Evolutionary conservation across 768 basidiomycete genomes (phyloP).

Genomic region (Rhizopogon vinicolor): DNA sequence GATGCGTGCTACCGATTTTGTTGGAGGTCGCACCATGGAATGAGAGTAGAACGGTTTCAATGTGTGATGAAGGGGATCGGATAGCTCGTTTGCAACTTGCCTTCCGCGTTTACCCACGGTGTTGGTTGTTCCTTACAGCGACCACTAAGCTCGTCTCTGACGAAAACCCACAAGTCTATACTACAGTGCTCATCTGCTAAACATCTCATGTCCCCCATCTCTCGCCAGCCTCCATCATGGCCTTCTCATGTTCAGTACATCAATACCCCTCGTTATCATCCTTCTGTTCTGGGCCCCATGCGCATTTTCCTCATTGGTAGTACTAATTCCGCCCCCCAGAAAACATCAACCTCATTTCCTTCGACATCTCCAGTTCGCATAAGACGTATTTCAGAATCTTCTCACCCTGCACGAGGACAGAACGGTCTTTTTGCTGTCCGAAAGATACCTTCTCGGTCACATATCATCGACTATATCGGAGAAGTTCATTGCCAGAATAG

Average conservation of each 20-base stretch:
- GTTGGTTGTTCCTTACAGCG: neutral
- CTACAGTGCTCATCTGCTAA: neutral
- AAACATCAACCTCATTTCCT: slow-evolving; percentile 4
- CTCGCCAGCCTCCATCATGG: slow-evolving; percentile 38
- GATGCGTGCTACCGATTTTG: slow-evolving; percentile 80
- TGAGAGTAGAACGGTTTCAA: slow-evolving; percentile 5
- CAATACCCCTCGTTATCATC: slow-evolving; percentile 45
- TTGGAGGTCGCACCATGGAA: slow-evolving; percentile 65
- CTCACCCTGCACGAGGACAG: slow-evolving; percentile 79
- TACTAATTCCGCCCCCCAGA: slow-evolving; percentile 8
- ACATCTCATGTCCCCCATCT: slow-evolving; percentile 6
- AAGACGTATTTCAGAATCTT: slow-evolving; percentile 44
- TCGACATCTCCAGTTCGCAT: slow-evolving; percentile 42
- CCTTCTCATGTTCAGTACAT: slow-evolving; percentile 56
- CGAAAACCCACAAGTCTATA: neutral
- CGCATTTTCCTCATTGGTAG: slow-evolving; percentile 34
- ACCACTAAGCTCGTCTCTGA: neutral
- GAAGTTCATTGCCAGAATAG: slow-evolving; percentile 80
- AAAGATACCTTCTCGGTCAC: slow-evolving; percentile 60
- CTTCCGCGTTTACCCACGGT: slow-evolving; percentile 24
- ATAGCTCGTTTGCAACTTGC: neutral
- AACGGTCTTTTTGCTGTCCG: slow-evolving; percentile 74
- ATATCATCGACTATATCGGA: slow-evolving; percentile 79
- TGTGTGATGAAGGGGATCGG: slow-evolving; percentile 5
- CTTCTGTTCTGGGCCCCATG: slow-evolving; percentile 45